Percentiles rank a stretch among this genome's conserved stretches.
Conservation (phyloP, 805 yeast genomes). For the Pichia deserticola region DNA sequence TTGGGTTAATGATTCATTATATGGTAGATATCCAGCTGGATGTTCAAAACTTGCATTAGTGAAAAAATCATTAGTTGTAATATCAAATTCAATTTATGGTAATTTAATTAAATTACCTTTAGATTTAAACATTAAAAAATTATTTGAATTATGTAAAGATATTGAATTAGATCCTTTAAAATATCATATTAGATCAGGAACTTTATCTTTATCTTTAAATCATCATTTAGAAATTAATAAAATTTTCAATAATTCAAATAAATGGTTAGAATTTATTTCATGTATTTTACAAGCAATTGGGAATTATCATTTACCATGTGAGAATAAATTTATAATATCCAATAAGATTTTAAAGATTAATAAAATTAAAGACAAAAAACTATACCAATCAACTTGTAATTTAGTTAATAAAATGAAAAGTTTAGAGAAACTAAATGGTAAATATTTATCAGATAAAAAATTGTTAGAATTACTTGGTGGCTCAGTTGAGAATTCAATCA, state of each 20-base stretch:
- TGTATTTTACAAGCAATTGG: slow-evolving; percentile 20
- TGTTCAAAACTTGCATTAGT: slow-evolving; percentile 40
- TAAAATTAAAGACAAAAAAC: slow-evolving; percentile 10
- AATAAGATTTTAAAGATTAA: slow-evolving; percentile 17
- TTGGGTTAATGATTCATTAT: slow-evolving; percentile 34
- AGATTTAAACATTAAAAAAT: slow-evolving; percentile 23
- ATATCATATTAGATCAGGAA: slow-evolving; percentile 36
- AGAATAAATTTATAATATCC: slow-evolving; percentile 12
- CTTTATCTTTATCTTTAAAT: slow-evolving; percentile 14
- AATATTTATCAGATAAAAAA: slow-evolving; percentile 2
- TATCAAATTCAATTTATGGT: slow-evolving; percentile 32
- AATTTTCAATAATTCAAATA: slow-evolving; percentile 9
- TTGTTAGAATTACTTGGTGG: slow-evolving; percentile 13
- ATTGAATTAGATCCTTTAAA: slow-evolving; percentile 41
- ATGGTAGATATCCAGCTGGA: slow-evolving; percentile 46
- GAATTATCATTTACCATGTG: slow-evolving; percentile 8
- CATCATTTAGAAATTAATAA: slow-evolving; percentile 13
- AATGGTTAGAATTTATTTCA: slow-evolving; percentile 16
- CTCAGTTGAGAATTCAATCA: slow-evolving; percentile 5
- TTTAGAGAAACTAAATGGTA: slow-evolving; percentile 1
- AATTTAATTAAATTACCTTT: slow-evolving; percentile 32
- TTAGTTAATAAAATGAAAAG: slow-evolving; percentile 6
- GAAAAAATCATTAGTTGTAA: slow-evolving; percentile 31
- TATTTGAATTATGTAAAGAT: slow-evolving; percentile 35
- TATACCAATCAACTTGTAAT: slow-evolving; percentile 4